phyloP scores from a whole-genome alignment of 2,329 filamentous ascomycete genomes.

The Alternaria rosae region DNA sequence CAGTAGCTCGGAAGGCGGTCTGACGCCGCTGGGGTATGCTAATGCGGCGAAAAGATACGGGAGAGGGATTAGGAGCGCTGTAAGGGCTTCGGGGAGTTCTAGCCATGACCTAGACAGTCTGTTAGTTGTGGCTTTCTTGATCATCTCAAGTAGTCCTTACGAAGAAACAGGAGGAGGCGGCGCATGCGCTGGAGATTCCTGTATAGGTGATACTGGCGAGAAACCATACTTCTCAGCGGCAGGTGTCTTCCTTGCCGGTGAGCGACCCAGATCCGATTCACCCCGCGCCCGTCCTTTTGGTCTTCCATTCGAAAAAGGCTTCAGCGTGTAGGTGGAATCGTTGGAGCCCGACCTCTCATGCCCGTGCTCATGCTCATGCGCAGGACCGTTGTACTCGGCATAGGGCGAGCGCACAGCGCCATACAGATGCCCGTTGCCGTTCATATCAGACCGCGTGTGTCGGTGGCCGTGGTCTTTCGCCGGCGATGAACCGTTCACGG shows the following conservation, averaged over 20 bases:
- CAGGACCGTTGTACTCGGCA: slow-evolving; percentile 34
- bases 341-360: slow-evolving; percentile 35
- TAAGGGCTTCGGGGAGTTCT: slow-evolving; percentile 56
- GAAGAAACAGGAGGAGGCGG: slow-evolving; percentile 21
- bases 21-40: slow-evolving; percentile 48
- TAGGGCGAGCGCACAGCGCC: slow-evolving; percentile 41
- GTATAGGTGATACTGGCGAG: slow-evolving; percentile 47
- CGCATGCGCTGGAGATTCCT: slow-evolving; percentile 34
- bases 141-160: slow-evolving; percentile 22
- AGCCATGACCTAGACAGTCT: slow-evolving; percentile 39
- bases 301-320: slow-evolving; percentile 38
- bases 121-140: slow-evolving; percentile 3
- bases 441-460: slow-evolving; percentile 43
- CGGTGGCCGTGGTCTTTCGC: slow-evolving; percentile 37
- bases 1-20: slow-evolving; percentile 24
- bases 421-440: slow-evolving; percentile 46
- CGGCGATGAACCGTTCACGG: slow-evolving; percentile 30
- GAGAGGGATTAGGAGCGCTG: slow-evolving; percentile 59
- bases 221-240: slow-evolving; percentile 37
- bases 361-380: slow-evolving; percentile 31
- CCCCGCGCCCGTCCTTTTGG: slow-evolving; percentile 51
- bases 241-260: slow-evolving; percentile 33
- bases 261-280: slow-evolving; percentile 55
- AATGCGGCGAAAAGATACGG: slow-evolving; percentile 58
- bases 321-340: slow-evolving; percentile 40